Percentiles rank a stretch among this genome's conserved stretches.
Evolutionary conservation across 768 basidiomycete genomes (phyloP).

Genomic region (Podaxis pistillaris): DNA sequence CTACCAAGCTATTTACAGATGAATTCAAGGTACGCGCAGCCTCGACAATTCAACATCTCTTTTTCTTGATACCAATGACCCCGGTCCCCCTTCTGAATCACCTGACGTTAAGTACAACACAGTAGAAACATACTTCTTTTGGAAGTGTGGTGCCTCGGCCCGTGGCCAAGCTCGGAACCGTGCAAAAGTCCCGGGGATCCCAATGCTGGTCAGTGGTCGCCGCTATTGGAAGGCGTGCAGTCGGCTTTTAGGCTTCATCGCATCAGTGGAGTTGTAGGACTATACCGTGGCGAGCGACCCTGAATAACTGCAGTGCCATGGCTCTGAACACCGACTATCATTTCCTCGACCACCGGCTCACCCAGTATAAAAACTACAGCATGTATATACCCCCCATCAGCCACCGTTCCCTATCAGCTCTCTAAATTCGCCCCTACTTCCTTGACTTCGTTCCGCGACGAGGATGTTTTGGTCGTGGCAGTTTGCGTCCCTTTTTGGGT

Average conservation of each 20-base stretch:
- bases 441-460: background rate
- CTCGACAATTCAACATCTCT: background rate
- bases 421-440: background rate
- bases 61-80: background rate
- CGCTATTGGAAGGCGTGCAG: background rate
- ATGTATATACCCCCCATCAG: background rate
- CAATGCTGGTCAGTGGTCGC: too few species aligned
- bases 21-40: background rate
- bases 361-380: background rate
- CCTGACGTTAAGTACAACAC: background rate
- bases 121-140: background rate
- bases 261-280: background rate
- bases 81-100: background rate
- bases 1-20: background rate
- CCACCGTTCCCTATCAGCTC: background rate
- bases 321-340: background rate
- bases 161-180: background rate
- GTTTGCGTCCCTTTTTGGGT: background rate
- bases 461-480: background rate
- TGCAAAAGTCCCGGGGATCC: background rate
- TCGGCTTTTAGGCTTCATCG: background rate
- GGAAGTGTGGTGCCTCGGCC: background rate
- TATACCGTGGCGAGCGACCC: background rate
- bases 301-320: background rate
- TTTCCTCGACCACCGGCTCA: background rate